A percentile compares a stretch with the other conserved stretches of the same genome.
Evolutionary conservation across 306 rosid genomes (phyloP).

Genomic region (Rosa persica): DNA sequence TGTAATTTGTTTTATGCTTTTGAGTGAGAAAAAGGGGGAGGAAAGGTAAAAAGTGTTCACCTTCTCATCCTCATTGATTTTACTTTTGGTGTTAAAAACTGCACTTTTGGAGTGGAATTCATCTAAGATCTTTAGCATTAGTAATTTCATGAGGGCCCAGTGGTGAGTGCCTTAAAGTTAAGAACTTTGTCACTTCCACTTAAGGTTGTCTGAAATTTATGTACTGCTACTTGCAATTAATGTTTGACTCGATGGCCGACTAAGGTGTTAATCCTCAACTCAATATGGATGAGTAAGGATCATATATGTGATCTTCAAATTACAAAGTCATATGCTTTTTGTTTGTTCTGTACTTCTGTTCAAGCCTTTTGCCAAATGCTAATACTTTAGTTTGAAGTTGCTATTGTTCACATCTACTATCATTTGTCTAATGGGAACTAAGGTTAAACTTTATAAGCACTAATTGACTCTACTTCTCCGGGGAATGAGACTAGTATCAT

Average conservation of each 20-base stretch:
- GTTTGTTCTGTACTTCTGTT: slow-evolving; percentile 18
- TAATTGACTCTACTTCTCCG: not conserved
- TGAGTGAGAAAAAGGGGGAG: slow-evolving; percentile 14
- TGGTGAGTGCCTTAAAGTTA: not conserved
- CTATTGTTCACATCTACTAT: not conserved
- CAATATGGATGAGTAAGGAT: not conserved
- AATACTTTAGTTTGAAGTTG: not conserved
- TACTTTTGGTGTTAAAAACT: slow-evolving; percentile 32
- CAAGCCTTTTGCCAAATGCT: not conserved
- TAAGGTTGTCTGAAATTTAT: not conserved
- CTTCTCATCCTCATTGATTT: slow-evolving; percentile 33
- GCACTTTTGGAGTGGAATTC: slow-evolving; percentile 24
- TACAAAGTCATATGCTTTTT: not conserved
- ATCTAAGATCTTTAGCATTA: not conserved
- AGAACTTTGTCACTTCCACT: not conserved
- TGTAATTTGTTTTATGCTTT: slow-evolving; percentile 30
- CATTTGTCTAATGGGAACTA: not conserved
- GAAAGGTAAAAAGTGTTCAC: slow-evolving; percentile 26
- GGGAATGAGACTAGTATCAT: not conserved
- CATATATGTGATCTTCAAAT: not conserved
- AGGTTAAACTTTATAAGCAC: not conserved
- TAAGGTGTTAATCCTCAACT: not conserved
- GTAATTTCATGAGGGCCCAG: not conserved
- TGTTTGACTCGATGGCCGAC: not conserved
- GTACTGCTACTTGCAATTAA: not conserved